These are phyloP conservation scores for Trichoderma erinaceum DNA, from an alignment of 495 filamentous ascomycete genomes.

Conservation along the genomic window DNA sequence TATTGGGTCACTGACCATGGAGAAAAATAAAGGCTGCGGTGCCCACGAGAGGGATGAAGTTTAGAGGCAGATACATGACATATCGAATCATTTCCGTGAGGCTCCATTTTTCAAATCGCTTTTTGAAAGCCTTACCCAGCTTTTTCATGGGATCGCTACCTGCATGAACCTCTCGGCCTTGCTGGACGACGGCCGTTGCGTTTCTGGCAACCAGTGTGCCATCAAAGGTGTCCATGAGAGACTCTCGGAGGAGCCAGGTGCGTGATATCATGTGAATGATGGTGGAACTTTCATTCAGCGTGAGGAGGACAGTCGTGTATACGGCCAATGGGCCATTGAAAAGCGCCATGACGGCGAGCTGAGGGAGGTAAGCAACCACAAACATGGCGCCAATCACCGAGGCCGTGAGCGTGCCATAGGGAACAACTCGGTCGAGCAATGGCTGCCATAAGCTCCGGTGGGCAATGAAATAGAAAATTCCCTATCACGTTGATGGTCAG, in stretches of 20 bases:
- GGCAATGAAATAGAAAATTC: constrained; percentile 70
- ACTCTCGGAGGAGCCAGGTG: constrained; percentile 70
- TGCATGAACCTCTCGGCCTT: constrained; percentile 64
- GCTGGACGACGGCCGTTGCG: constrained; percentile 53
- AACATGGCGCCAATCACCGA: constrained; percentile 72
- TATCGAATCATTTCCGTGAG: constrained; percentile 62
- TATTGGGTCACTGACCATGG: constrained; percentile 49
- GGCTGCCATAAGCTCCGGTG: constrained; percentile 63
- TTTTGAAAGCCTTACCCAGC: constrained; percentile 66
- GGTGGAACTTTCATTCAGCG: constrained; percentile 75
- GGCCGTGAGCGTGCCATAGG: constrained; percentile 63
- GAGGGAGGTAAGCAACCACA: constrained; percentile 83
- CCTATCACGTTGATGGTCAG: constrained; percentile 21
- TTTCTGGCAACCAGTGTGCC: constrained; percentile 59
- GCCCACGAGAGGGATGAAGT: constrained; percentile 86
- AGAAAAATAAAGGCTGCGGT: constrained; percentile 71
- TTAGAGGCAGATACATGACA: constrained; percentile 79
- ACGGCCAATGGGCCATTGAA: constrained; percentile 82
- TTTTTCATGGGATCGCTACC: constrained; percentile 57
- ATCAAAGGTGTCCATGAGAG: constrained; percentile 87
- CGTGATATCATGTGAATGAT: constrained; percentile 68
- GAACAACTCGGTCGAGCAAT: constrained; percentile 59
- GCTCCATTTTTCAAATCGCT: constrained; percentile 61
- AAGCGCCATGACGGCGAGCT: constrained; percentile 71
- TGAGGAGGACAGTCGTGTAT: constrained; percentile 66